These are phyloP conservation scores for Candida ficus DNA, from an alignment of 805 yeast species.

Conservation along the genomic window DNA sequence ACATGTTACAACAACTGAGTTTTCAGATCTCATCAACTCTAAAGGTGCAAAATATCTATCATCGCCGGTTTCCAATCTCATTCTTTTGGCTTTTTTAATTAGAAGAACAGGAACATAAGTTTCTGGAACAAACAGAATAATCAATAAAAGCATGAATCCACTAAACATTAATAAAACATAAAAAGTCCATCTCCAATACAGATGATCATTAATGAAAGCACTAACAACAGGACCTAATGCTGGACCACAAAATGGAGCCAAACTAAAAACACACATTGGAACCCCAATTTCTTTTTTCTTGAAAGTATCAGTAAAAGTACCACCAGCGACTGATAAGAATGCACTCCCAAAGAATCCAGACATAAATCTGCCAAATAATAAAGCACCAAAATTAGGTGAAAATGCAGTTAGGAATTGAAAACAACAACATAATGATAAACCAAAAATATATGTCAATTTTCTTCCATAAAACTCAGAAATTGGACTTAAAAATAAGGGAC, in stretches of 20 bases:
- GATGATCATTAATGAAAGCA: slow-evolving; percentile 44
- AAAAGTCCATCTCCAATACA: slow-evolving; percentile 68
- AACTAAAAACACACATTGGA: slow-evolving; percentile 63
- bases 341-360: slow-evolving; percentile 74
- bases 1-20: slow-evolving; percentile 38
- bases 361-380: slow-evolving; percentile 59
- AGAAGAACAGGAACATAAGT: slow-evolving; percentile 55
- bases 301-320: slow-evolving; percentile 69
- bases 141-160: slow-evolving; percentile 46
- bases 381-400: slow-evolving; percentile 55
- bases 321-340: slow-evolving; percentile 73
- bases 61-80: slow-evolving; percentile 52
- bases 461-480: slow-evolving; percentile 65
- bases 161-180: slow-evolving; percentile 58
- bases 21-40: slow-evolving; percentile 34
- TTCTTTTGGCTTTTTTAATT: slow-evolving; percentile 43
- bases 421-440: slow-evolving; percentile 52
- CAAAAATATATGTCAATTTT: slow-evolving; percentile 50
- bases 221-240: slow-evolving; percentile 62
- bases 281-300: slow-evolving; percentile 53
- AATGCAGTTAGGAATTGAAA: slow-evolving; percentile 54
- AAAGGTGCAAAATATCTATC: slow-evolving; percentile 36
- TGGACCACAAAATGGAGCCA: slow-evolving; percentile 68
- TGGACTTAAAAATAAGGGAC: slow-evolving; percentile 64
- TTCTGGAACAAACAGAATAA: slow-evolving; percentile 50